Evolutionary conservation across 1,284 basidiomycete genomes (phyloP).

Genomic region (Cryptococcus depauperatus): DNA sequence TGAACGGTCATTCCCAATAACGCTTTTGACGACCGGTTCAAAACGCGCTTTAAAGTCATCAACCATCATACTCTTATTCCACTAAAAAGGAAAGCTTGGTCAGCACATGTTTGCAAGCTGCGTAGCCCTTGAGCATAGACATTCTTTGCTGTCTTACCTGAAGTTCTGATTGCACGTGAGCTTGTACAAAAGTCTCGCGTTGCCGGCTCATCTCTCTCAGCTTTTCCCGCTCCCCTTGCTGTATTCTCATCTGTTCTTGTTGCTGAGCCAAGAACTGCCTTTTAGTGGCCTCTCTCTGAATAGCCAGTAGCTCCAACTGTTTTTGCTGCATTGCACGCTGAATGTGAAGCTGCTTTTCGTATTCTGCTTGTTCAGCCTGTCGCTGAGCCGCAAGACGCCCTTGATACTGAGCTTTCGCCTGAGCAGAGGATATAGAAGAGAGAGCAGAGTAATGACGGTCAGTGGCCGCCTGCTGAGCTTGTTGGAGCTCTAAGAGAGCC

Average conservation of each 20-base stretch:
- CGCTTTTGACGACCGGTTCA: constrained; percentile 14
- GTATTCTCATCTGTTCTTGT: constrained; percentile 10
- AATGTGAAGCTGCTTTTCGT: constrained; percentile 12
- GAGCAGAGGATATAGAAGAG: too few relatives aligned
- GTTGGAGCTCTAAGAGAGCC: constrained; percentile 22
- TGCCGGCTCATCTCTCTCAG: too few relatives aligned
- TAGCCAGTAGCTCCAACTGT: constrained; percentile 12
- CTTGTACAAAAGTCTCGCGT: too few relatives aligned
- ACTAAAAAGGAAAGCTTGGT: too few relatives aligned
- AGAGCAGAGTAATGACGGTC: constrained; percentile 12
- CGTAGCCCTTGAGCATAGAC: too few relatives aligned
- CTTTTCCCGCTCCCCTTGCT: constrained; percentile 14
- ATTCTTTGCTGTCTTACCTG: too few relatives aligned
- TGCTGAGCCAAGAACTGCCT: constrained; percentile 12
- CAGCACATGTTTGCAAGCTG: too few relatives aligned
- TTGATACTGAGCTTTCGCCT: constrained; percentile 12
- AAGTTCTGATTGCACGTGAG: too few relatives aligned
- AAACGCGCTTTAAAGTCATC: constrained; percentile 26
- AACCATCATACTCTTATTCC: too few relatives aligned
- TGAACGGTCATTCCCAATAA: constrained; percentile 6
- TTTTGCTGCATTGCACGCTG: constrained; percentile 10
- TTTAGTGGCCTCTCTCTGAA: constrained; percentile 8
- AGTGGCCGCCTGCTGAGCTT: constrained; percentile 19
- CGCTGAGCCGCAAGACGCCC: constrained; percentile 11
- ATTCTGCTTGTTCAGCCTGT: constrained; percentile 7